These are phyloP conservation scores for Gremmenia infestans DNA, from an alignment of 2,329 filamentous ascomycete genomes.

Conservation along the genomic window DNA sequence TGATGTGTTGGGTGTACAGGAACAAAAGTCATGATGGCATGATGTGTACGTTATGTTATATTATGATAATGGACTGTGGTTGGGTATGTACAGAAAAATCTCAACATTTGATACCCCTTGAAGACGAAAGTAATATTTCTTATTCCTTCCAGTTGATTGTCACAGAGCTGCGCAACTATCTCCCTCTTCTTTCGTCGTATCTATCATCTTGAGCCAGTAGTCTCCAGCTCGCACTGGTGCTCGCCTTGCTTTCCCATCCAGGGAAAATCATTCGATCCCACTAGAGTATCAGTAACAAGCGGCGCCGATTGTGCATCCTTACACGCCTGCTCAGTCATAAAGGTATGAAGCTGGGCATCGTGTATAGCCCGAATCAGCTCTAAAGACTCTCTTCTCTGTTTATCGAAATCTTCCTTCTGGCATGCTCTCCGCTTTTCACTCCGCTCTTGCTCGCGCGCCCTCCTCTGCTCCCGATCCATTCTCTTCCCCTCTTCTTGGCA, in stretches of 20 bases:
- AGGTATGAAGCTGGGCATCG: background rate
- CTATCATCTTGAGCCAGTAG: no score
- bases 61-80: conserved; percentile 2
- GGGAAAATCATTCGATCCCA: background rate
- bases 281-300: background rate
- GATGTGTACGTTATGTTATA: background rate
- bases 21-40: background rate
- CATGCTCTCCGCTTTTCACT: background rate
- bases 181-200: no score
- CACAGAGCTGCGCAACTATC: no score
- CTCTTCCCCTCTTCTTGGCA: no score
- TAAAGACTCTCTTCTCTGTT: background rate
- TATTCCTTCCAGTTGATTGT: no score
- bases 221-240: background rate
- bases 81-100: conserved; percentile 3
- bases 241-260: background rate
- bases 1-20: background rate
- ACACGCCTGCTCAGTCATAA: background rate
- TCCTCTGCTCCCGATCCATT: no score
- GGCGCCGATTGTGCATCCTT: background rate
- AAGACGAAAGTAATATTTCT: no score
- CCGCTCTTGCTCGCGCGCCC: background rate
- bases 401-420: background rate
- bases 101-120: conserved; percentile 28
- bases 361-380: background rate